Base-by-base conservation (phyloP, 257 asterid genomes). In the Nicotiana undulata region DNA sequence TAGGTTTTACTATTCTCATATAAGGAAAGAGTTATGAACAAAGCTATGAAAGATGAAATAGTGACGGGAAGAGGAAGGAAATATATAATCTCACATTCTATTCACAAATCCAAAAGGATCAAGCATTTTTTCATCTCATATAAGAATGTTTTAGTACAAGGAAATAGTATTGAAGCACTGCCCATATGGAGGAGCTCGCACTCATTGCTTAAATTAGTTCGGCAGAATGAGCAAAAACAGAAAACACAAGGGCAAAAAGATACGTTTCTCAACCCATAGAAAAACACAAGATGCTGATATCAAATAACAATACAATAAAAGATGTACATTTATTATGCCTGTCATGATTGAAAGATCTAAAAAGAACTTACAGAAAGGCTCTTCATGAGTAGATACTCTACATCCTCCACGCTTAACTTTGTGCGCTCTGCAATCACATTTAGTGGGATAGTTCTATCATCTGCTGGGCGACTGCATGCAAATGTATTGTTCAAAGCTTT, bases 301-400 rank as follows among this genome's bases (percentile, higher is more conserved):
- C 81, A 40, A 18, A 18, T n/a, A 78, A 20, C 13, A 34, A 58
- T 22, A 37, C 75, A 34, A 58, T 40, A 61, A 24, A 40, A 34
- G 17, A 78, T 64, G 37, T 17, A 58, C n/a, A 59, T 29, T 28
- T 59, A 22, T 37, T 55, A 18, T 46, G 28, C 24, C 24, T 11
- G 0, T 31, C 70, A 77, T 37, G 44, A 37, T 22, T 37, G 74
- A 20, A 3, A 44, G 70, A 60, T 24, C 61, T 46, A 63, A 34
- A 24, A 18, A 61, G 75, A 51, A 88, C 98, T 95, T 89, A 95
- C 98, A 65, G 99, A 92, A 75, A 93, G 99, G 87, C 99, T 92
- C 96, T 93, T 93, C 97, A 93, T 95, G 46, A 95, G 96, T 77
- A 93, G 97, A 89, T 90, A 86, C 87, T 93, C 99, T 79, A 91